Percentiles rank a stretch among this genome's conserved stretches.
phyloP scores from a whole-genome alignment of 345 rosid genomes.

The Clausena lansium region DNA sequence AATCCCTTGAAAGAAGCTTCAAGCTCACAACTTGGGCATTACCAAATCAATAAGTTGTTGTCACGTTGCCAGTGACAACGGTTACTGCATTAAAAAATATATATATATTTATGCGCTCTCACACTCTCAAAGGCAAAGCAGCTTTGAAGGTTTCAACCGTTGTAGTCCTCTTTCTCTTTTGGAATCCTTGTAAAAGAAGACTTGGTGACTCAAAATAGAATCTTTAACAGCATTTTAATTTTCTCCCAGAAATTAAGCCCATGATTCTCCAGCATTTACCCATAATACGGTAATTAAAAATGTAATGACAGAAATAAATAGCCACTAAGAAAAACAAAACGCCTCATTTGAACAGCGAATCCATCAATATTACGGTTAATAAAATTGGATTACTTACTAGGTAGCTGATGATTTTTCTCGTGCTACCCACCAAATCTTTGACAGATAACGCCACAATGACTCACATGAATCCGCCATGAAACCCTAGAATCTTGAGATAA shows the following conservation, averaged over 20 bases:
- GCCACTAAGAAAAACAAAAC: not conserved
- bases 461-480: conserved; percentile 4
- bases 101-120: conserved; percentile 11
- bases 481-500: conserved; percentile 40
- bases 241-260: conserved; percentile 3
- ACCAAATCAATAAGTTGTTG: conserved; percentile 9
- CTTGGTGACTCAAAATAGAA: conserved; percentile 10
- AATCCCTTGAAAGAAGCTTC: conserved; percentile 10
- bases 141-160: conserved; percentile 38
- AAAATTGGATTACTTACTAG: not conserved
- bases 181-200: conserved; percentile 33
- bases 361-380: conserved; percentile 14
- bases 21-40: not conserved
- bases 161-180: conserved; percentile 21
- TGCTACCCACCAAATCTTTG: not conserved
- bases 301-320: not conserved
- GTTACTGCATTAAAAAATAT: conserved; percentile 13
- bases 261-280: conserved; percentile 20
- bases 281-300: conserved; percentile 11
- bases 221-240: conserved; percentile 23
- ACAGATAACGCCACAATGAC: conserved; percentile 2
- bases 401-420: conserved; percentile 23
- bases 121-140: conserved; percentile 13
- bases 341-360: conserved; percentile 2
- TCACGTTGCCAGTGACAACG: conserved; percentile 11